Evolutionary conservation across 78 protist species (phyloP).

Genomic region (Speleostelium caveatum): DNA sequence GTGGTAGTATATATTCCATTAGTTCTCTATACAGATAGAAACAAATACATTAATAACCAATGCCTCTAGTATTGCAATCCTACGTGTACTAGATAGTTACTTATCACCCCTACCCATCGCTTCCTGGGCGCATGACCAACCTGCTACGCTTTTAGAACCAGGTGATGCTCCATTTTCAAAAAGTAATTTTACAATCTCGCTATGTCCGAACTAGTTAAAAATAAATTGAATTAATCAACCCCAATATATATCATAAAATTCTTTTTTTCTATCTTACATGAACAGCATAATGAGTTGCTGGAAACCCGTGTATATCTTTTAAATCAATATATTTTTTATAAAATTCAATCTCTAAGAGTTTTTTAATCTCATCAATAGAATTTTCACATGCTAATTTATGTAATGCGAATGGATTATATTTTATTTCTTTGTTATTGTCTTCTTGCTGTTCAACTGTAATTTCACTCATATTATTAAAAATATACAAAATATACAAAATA

Average conservation of each 20-base stretch:
- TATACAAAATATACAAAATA: too few species aligned
- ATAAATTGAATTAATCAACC: background rate
- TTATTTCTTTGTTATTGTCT: background rate
- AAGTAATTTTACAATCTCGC: slow-evolving; percentile 25
- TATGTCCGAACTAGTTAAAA: slow-evolving; percentile 48
- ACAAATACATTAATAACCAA: background rate
- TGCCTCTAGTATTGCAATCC: background rate
- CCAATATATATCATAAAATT: background rate
- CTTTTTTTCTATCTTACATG: slow-evolving; percentile 8
- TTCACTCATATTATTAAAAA: too few species aligned
- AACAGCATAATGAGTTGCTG: slow-evolving; percentile 52
- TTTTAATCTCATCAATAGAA: slow-evolving; percentile 3
- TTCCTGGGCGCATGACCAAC: slow-evolving; percentile 71
- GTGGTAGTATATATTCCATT: too few species aligned
- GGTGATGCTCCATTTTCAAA: slow-evolving; percentile 74
- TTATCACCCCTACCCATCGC: slow-evolving; percentile 60
- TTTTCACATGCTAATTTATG: slow-evolving; percentile 19
- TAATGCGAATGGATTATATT: slow-evolving; percentile 32
- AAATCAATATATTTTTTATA: slow-evolving; percentile 37
- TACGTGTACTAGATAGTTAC: slow-evolving; percentile 13
- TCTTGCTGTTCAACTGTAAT: background rate
- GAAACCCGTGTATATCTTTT: slow-evolving; percentile 47
- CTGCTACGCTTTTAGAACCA: slow-evolving; percentile 41
- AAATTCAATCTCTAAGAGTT: background rate
- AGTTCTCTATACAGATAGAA: background rate